These are phyloP conservation scores for Eimeria zaria DNA, from an alignment of 169 alveolate genomes.

Conservation along the genomic window DNA sequence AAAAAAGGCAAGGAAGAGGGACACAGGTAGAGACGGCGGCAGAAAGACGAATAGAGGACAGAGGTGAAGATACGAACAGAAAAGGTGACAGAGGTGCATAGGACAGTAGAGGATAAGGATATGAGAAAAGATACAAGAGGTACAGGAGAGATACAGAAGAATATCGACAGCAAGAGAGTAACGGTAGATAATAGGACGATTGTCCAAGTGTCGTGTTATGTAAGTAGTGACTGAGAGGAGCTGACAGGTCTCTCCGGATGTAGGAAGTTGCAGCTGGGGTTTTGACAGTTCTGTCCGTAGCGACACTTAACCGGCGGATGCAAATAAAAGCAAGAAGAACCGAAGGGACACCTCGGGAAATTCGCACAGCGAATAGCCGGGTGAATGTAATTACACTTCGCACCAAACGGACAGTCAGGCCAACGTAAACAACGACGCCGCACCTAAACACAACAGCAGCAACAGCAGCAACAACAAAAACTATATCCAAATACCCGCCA, in stretches of 20 bases:
- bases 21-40: not conserved
- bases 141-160: not conserved
- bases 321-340: conserved; percentile 88
- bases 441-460: conserved; percentile 76
- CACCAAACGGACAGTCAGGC: conserved; percentile 91
- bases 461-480: not conserved
- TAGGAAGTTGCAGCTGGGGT: conserved; percentile 75
- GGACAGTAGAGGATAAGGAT: no score
- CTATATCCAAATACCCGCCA: not conserved
- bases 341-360: conserved; percentile 90
- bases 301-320: conserved; percentile 90
- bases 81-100: no score
- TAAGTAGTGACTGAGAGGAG: not conserved
- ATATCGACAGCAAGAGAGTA: not conserved
- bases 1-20: no score
- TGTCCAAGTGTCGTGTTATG: not conserved
- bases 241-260: conserved; percentile 53
- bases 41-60: no score
- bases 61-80: no score
- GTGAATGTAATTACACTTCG: conserved; percentile 92
- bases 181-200: not conserved
- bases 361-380: conserved; percentile 89
- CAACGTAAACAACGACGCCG: conserved; percentile 88
- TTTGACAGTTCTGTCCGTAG: conserved; percentile 86
- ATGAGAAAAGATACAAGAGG: no score